Base-by-base conservation (phyloP, 768 basidiomycete genomes). In the Amyloporia xantha region DNA sequence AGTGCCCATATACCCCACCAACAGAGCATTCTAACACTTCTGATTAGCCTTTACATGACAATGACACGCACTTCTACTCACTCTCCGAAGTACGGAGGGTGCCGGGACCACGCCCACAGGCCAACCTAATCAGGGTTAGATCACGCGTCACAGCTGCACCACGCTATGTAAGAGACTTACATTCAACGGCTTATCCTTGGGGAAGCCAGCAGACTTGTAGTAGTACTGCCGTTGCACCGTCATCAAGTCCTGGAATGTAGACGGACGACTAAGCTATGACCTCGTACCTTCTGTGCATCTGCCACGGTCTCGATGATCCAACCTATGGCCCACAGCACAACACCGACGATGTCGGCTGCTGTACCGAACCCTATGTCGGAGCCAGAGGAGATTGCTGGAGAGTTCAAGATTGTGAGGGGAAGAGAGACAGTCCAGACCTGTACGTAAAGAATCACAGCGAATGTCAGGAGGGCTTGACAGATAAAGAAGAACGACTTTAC, bases 51-150 rank as follows among this genome's bases (percentile, higher is more conserved):
- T 23, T 25, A 39, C 20, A 33, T 33, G 30, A 33, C 5, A 50
- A 47, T 54, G 51, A 56, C 58, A 24, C 57, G 41, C 19, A 20
- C 44, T 15, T 6, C 13, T 1, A 71, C 73, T 59, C 65, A 81
- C 77, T 86, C 84, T 59, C 83, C 83, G 55, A 84, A 84, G 60
- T 84, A 86, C 1, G 82, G 79, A 17, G 84, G 83, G 54, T 86
- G 82, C 3, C 83, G 73, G 20, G 77, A 76, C 71, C 73, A 80
- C 11, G 59, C 66, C 79, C 79, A 79, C 2, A 79, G 53, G 4
- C 78, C 79, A 30, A 53, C 64, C 76, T 79, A 27, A 47, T 44
- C 37, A 33, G 30, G 9, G 30, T n/a, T n/a, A n/a, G n/a, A n/a
- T n/a, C n/a, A n/a, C n/a, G n/a, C n/a, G n/a, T n/a, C n/a, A n/a